Evolutionary conservation across 2,329 filamentous ascomycete species (phyloP).

Genomic region (Waltergamsia citrina): DNA sequence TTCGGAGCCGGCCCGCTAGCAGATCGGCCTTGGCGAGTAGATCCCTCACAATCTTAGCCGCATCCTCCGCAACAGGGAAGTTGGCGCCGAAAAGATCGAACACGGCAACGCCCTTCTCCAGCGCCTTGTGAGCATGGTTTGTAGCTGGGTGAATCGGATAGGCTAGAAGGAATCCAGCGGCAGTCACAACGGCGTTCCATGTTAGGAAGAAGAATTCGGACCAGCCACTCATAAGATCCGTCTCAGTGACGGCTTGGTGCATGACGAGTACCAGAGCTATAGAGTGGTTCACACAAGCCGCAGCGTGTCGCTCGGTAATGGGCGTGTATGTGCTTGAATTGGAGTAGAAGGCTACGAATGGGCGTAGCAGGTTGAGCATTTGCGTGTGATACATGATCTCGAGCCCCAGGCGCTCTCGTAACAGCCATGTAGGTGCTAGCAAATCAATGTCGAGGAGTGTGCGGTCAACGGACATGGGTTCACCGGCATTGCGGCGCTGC

Average conservation of each 20-base stretch:
- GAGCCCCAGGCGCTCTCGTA: constrained; percentile 27
- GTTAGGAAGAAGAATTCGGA: constrained; percentile 17
- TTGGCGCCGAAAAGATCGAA: constrained; percentile 21
- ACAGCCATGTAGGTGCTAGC: constrained; percentile 30
- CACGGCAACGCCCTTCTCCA: constrained; percentile 26
- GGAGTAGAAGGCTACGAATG: constrained; percentile 25
- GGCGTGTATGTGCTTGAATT: constrained; percentile 6
- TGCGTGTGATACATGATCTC: constrained; percentile 32
- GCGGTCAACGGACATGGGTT: constrained; percentile 26
- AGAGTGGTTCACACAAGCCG: constrained; percentile 14
- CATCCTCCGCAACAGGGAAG: constrained; percentile 30
- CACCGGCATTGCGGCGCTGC: constrained; percentile 18
- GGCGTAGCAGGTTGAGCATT: constrained; percentile 24
- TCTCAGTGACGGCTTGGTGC: constrained; percentile 14
- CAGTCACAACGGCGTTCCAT: constrained; percentile 17
- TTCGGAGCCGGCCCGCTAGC: constrained; percentile 6
- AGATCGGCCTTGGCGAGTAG: constrained; percentile 11
- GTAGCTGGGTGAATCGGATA: constrained; percentile 15
- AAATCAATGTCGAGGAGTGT: constrained; percentile 16
- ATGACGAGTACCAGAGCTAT: constrained; percentile 16
- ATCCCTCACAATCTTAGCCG: constrained; percentile 24
- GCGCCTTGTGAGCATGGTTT: constrained; percentile 11
- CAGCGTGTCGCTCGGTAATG: constrained; percentile 13
- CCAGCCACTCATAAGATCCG: constrained; percentile 16
- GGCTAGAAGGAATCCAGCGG: constrained; percentile 21